phyloP scores from a whole-genome alignment of 305 asterid genomes.

The Fraxinus latifolia region DNA sequence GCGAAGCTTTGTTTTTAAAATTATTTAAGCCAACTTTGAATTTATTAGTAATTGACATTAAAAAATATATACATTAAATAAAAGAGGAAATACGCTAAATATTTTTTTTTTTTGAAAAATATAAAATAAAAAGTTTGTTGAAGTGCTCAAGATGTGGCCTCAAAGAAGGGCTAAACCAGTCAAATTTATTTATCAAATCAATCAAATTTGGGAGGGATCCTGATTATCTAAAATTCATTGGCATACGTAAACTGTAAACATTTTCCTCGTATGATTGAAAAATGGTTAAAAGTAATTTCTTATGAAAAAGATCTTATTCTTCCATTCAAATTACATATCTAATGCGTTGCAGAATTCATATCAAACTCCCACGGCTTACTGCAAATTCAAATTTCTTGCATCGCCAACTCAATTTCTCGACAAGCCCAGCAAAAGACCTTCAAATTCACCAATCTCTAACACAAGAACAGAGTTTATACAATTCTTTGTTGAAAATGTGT shows the following conservation, averaged over 20 bases:
- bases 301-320: neutral
- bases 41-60: neutral
- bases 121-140: too few species aligned
- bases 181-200: too few species aligned
- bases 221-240: neutral
- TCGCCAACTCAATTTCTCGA: slow-evolving; percentile 33
- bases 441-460: slow-evolving; percentile 17
- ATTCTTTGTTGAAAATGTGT: slow-evolving; percentile 38
- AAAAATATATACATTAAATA: too few species aligned
- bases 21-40: neutral
- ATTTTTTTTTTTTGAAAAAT: too few species aligned
- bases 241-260: neutral
- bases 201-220: neutral
- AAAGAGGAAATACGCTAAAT: too few species aligned
- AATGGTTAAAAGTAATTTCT: neutral
- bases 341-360: slow-evolving; percentile 25
- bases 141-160: too few species aligned
- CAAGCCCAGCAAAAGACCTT: slow-evolving; percentile 15
- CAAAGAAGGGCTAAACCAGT: too few species aligned
- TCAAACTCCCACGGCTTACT: neutral
- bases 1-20: neutral
- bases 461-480: slow-evolving; percentile 21
- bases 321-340: neutral
- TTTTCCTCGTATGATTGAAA: neutral
- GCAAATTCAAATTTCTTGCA: neutral